Evolutionary conservation across 2,329 filamentous ascomycete species (phyloP), one percentile per base, ranked within the genome.

Genomic region (Clonostachys sp.): DNA sequence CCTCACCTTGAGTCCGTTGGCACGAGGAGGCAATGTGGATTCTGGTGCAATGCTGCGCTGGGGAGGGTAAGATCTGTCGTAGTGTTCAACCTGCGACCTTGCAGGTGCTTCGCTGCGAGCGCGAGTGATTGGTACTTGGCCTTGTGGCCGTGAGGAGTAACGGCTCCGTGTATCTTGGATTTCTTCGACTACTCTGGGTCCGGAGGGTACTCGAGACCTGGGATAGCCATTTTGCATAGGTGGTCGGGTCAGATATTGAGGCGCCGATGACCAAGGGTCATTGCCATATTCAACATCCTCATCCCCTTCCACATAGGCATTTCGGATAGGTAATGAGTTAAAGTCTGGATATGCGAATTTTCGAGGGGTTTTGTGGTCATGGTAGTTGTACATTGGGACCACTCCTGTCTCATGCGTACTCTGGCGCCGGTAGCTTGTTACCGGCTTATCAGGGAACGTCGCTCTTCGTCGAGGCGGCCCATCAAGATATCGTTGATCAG

Each of bases 31-130:
- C 24, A 30, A 46, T 12, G 67, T 71, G 49, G 57, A 62, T 9
- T 57, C 55, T 1, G 69, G 68, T 45, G 62, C 61, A 38, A 65
- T 64, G 55, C 61, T 73, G 9, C 68, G 63, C 4, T 69, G 63
- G 12, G 75, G 76, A 45, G 72, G 65, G 49, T 72, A 76, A 35
- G 69, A 70, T 17, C 72, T 68, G 14, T 62, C 62, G 14, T 49
- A 30, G 24, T 30, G 24, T 30, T 30, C 24, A 30, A 30, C 24
- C 24, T 30, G 24, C 24, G 24, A 30, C 24, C 24, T 30, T 30
- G 24, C 24, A 30, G 64, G 57, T 3, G 60, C 61, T 48, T 74
- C 69, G 57, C 74, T 77, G 44, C 68, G 66, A 17, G 69, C 63
- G 24, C 72, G 70, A 5, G 57, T 50, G 6, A 57, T 61, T 20